These are phyloP conservation scores for Smallanthus sonchifolius DNA, from an alignment of 129 eudicot species.

Conservation along the genomic window DNA sequence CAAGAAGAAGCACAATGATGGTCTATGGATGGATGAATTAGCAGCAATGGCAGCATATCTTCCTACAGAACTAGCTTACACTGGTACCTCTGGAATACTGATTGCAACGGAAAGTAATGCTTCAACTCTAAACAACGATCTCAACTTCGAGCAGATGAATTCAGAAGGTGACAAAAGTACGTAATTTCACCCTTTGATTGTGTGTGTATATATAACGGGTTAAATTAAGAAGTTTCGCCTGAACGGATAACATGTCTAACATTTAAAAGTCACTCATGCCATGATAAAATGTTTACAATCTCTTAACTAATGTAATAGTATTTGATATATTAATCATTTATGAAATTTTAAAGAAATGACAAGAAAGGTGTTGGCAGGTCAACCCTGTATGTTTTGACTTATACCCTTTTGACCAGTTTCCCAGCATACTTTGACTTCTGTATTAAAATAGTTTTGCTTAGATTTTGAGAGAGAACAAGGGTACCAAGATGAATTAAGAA, in stretches of 20 bases:
- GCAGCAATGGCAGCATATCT: slow-evolving; percentile 83
- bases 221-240: background rate
- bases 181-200: background rate
- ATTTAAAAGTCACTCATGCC: background rate
- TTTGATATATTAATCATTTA: too few species aligned
- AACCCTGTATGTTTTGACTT: background rate
- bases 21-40: slow-evolving; percentile 86
- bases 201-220: background rate
- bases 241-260: background rate
- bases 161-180: slow-evolving; percentile 47
- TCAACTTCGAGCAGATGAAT: slow-evolving; percentile 35
- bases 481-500: too few species aligned
- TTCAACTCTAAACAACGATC: slow-evolving; percentile 29
- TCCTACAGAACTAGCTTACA: slow-evolving; percentile 56
- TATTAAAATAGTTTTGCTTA: background rate
- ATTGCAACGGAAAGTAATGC: slow-evolving; percentile 57
- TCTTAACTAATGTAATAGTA: background rate
- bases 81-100: slow-evolving; percentile 68
- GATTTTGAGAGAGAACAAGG: background rate
- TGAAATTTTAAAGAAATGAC: background rate
- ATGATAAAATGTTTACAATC: background rate
- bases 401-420: background rate
- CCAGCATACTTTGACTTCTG: background rate
- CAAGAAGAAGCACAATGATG: slow-evolving; percentile 79
- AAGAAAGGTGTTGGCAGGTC: background rate